These are phyloP conservation scores for Withania somnifera DNA, from an alignment of 305 asterid genomes.

Conservation along the genomic window DNA sequence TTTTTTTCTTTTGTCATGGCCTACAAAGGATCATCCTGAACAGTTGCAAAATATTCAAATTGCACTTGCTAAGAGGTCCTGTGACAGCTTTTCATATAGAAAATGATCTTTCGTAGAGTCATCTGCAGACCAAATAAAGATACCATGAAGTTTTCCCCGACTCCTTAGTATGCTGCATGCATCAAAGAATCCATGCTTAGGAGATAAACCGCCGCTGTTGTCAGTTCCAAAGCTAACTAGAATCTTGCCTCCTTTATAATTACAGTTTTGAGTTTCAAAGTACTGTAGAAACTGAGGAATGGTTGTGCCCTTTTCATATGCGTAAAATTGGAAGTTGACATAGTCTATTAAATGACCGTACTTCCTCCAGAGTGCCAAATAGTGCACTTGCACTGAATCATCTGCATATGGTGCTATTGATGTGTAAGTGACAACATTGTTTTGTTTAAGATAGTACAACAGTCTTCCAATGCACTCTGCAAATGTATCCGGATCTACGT, in stretches of 20 bases:
- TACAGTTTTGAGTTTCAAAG: conserved; percentile 36
- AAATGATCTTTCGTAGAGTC: conserved; percentile 36
- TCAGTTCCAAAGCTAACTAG: conserved; percentile 61
- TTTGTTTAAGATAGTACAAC: conserved; percentile 37
- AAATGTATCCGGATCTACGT: conserved; percentile 42
- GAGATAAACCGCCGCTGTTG: conserved; percentile 53
- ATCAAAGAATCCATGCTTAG: conserved; percentile 44
- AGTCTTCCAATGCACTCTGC: conserved; percentile 55
- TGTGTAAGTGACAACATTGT: conserved; percentile 28
- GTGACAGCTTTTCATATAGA: conserved; percentile 31
- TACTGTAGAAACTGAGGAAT: conserved; percentile 41
- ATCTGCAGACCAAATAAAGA: conserved; percentile 57
- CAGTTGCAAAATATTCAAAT: background rate
- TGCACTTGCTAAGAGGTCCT: conserved; percentile 25
- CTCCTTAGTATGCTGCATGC: conserved; percentile 39
- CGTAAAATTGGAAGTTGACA: conserved; percentile 67
- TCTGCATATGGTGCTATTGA: conserved; percentile 61
- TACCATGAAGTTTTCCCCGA: conserved; percentile 48
- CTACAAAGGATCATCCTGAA: background rate
- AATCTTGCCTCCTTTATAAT: conserved; percentile 46
- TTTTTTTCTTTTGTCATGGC: conserved; percentile 6
- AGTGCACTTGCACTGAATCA: conserved; percentile 32
- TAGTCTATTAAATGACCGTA: conserved; percentile 52
- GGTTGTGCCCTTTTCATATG: conserved; percentile 34
- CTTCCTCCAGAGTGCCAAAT: conserved; percentile 53